Conservation (phyloP, 129 eudicot species). For the Artemisia argyi region DNA sequence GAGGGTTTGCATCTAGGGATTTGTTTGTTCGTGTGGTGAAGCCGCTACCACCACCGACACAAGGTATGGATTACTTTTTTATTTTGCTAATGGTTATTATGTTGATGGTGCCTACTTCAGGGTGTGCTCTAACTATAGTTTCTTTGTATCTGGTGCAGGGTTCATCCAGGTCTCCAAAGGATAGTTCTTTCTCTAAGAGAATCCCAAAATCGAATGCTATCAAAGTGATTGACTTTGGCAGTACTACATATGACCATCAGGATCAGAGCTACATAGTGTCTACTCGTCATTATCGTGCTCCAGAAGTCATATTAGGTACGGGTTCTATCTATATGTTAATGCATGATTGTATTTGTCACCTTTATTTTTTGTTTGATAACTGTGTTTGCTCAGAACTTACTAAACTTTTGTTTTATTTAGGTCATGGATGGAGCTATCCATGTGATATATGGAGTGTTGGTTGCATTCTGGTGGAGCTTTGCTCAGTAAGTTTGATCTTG, state of each 20-base stretch:
- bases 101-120: neutral
- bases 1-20: too few species aligned
- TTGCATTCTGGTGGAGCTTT: constrained; percentile 85
- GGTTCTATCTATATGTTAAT: neutral
- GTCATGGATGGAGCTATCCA: constrained; percentile 94
- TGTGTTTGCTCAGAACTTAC: neutral
- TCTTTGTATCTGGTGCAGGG: constrained; percentile 32
- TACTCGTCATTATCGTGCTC: constrained; percentile 93
- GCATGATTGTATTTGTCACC: too few species aligned
- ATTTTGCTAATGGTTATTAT: neutral
- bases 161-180: constrained; percentile 67
- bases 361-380: neutral
- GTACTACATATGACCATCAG: constrained; percentile 69
- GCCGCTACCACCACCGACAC: too few species aligned
- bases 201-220: constrained; percentile 93
- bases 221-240: constrained; percentile 94
- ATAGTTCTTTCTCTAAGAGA: constrained; percentile 60
- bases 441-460: constrained; percentile 99
- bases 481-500: constrained; percentile 59
- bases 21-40: too few species aligned
- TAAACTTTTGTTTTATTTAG: constrained; percentile 26
- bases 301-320: constrained; percentile 89
- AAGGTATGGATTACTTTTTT: constrained; percentile 46
- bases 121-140: neutral
- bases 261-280: constrained; percentile 84